Conservation (phyloP, 805 yeast species). For the Barnettozyma pratensis region DNA sequence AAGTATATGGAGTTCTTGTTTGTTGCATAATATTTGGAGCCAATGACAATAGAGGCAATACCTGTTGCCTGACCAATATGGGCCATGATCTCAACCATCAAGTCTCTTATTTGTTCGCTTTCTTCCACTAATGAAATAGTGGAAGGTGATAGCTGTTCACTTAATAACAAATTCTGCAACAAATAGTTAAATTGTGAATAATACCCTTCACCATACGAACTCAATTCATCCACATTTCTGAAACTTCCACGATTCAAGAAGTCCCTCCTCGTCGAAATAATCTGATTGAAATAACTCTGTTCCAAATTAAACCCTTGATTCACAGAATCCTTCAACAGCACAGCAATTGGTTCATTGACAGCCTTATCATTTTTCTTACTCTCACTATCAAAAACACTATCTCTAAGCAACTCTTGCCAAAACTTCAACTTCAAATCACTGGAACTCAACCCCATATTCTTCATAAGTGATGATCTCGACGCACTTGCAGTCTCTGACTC, state of each 20-base stretch:
- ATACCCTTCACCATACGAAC: conserved; percentile 77
- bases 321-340: conserved; percentile 52
- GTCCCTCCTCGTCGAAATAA: conserved; percentile 52
- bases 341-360: conserved; percentile 59
- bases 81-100: conserved; percentile 58
- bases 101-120: conserved; percentile 37
- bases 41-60: conserved; percentile 58
- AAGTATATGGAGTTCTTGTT: conserved; percentile 39
- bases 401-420: conserved; percentile 59
- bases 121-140: conserved; percentile 43
- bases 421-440: conserved; percentile 55
- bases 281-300: conserved; percentile 48
- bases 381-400: no score
- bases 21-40: conserved; percentile 51
- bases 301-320: conserved; percentile 46
- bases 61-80: conserved; percentile 83
- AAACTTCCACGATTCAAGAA: conserved; percentile 46
- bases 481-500: conserved; percentile 32
- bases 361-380: conserved; percentile 27
- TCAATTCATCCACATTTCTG: conserved; percentile 48
- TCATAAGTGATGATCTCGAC: conserved; percentile 1
- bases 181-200: conserved; percentile 69
- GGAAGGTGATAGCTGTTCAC: conserved; percentile 54
- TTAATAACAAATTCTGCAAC: conserved; percentile 53
- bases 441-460: conserved; percentile 19